These are phyloP conservation scores for Rhododendron ovatum DNA, from an alignment of 148 eudicot species.

Conservation along the genomic window DNA sequence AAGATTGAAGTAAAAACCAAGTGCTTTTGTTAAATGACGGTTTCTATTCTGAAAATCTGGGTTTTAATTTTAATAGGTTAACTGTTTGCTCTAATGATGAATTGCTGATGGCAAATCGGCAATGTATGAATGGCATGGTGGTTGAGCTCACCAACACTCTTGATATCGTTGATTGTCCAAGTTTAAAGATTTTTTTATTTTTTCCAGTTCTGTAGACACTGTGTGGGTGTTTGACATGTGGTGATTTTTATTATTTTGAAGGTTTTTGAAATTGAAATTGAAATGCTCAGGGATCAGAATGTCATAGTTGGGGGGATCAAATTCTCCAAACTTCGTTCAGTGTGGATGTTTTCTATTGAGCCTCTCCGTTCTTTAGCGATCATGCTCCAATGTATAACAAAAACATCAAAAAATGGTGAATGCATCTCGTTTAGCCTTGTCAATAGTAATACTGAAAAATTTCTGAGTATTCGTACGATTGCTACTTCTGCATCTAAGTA, in stretches of 20 bases:
- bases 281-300: not conserved
- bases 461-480: not conserved
- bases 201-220: not conserved
- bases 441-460: not conserved
- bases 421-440: not conserved
- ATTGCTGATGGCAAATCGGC: not conserved
- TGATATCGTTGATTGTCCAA: not conserved
- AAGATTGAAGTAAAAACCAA: not conserved
- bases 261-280: not conserved
- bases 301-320: not conserved
- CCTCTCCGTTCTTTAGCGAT: too few relatives aligned
- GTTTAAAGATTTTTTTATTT: not conserved
- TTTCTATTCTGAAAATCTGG: not conserved
- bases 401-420: not conserved
- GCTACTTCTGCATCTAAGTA: not conserved
- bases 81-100: not conserved
- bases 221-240: not conserved
- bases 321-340: not conserved
- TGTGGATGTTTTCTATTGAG: not conserved
- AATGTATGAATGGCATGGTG: not conserved
- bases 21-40: not conserved
- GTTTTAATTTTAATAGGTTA: not conserved
- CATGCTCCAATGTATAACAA: too few relatives aligned
- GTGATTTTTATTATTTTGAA: not conserved
- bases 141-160: not conserved